Evolutionary conservation across 2,329 filamentous ascomycete species (phyloP).

Genomic region (Sclerotinia sclerotiorum): DNA sequence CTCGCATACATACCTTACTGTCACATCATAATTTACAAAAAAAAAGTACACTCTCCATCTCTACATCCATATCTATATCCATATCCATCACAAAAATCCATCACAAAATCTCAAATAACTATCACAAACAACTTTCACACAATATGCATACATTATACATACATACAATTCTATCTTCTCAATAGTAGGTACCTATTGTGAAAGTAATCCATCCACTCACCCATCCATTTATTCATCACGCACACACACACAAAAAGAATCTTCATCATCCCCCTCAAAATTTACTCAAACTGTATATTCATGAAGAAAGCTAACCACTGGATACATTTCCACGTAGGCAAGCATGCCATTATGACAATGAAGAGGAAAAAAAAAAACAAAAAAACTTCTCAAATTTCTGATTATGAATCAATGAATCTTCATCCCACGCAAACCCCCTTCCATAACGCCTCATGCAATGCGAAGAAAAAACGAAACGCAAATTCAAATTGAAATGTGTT

Average conservation of each 20-base stretch:
- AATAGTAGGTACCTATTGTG: too few relatives aligned
- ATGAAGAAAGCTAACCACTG: not conserved
- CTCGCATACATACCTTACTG: too few relatives aligned
- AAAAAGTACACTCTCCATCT: too few relatives aligned
- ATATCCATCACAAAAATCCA: too few relatives aligned
- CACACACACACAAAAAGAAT: not conserved
- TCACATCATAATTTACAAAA: too few relatives aligned
- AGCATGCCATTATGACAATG: constrained; percentile 8
- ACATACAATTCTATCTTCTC: too few relatives aligned
- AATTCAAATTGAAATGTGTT: constrained; percentile 14
- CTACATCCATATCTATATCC: too few relatives aligned
- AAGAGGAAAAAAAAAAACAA: not conserved
- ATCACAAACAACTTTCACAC: too few relatives aligned
- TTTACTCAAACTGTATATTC: constrained; percentile 8
- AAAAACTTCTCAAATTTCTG: constrained; percentile 13
- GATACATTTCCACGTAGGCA: constrained; percentile 2
- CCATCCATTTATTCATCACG: too few relatives aligned
- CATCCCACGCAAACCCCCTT: constrained; percentile 8
- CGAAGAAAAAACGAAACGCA: constrained; percentile 17
- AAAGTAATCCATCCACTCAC: too few relatives aligned
- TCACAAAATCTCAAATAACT: too few relatives aligned
- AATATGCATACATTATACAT: too few relatives aligned
- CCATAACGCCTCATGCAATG: constrained; percentile 22
- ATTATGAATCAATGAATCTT: constrained; percentile 17
- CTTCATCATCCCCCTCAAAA: not conserved